Base-by-base conservation (phyloP, 1,139 yeast species). In the Lodderomyces parapsilosis region DNA sequence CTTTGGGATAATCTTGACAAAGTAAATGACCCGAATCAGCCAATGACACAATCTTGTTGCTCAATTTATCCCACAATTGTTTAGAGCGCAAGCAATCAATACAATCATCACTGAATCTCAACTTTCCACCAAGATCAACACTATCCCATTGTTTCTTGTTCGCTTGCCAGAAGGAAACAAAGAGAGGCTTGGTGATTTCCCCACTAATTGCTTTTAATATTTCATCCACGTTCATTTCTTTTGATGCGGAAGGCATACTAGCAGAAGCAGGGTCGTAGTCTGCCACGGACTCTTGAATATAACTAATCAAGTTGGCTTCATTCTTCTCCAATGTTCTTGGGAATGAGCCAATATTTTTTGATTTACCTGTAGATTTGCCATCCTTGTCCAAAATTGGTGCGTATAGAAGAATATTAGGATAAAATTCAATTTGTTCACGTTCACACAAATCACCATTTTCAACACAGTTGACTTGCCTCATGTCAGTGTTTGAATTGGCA, bases 401-500 rank as follows among this genome's bases (percentile, higher is more conserved):
- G 58, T 85, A 86, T 8, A 86, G 63, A 46, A 84, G 65, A 31
- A 86, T 62, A 37, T 68, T 66, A 9, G 95, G 95, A 53, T 74
- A 86, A 25, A 66, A 69, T 15, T 49, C 57, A 36, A 86, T 74
- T 9, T 71, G 69, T 60, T 86, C 89, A 20, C 80, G 64, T 13
- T 66, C 72, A 61, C 94, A 86, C 41, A 86, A 66, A 58, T 86
- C 93, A 9, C 90, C 91, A 58, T 80, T 77, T 40, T 75, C 83
- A 17, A 83, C 71, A 65, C 94, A 86, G 57, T 86, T 78, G 18
- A 86, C 91, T 56, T 85, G 93, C 44, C 75, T 68, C 76, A 85
- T 78, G 11, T 68, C 68, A 24, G 83, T 71, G 4, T 74, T 71
- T 44, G 74, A 51, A 20, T 60, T 45, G 38, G 74, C 68, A 48